These are phyloP conservation scores for Termitomyces sp. DNA, from an alignment of 768 basidiomycete species.

Conservation along the genomic window DNA sequence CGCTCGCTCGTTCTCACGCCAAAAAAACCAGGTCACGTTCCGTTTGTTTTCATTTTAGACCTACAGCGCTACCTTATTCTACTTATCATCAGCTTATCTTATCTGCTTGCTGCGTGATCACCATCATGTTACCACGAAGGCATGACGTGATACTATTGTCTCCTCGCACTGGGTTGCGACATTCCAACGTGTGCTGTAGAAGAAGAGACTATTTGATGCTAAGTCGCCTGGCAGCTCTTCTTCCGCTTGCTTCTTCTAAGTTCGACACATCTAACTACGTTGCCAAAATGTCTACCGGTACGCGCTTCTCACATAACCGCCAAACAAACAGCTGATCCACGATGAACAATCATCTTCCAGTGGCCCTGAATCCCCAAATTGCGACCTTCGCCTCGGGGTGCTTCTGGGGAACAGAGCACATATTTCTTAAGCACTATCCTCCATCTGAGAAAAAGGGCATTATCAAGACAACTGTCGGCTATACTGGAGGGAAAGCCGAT, in stretches of 20 bases:
- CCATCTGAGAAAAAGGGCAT: conserved; percentile 70
- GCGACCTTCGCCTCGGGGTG: conserved; percentile 60
- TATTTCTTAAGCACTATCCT: conserved; percentile 76
- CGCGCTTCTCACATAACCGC: background rate
- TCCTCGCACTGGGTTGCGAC: no score
- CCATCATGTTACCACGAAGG: background rate
- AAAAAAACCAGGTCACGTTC: no score
- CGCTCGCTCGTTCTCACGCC: no score
- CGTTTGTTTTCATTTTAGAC: no score
- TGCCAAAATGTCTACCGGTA: conserved; percentile 36
- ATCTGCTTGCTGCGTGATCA: no score
- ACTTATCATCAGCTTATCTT: no score
- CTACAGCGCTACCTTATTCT: no score
- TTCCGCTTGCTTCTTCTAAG: conserved; percentile 13
- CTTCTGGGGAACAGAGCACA: conserved; percentile 87
- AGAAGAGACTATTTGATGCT: conserved; percentile 16
- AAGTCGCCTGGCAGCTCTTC: conserved; percentile 20
- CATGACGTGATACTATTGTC: background rate
- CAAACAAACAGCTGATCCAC: background rate
- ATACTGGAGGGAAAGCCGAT: conserved; percentile 64
- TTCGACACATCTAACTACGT: conserved; percentile 35
- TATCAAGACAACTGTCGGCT: conserved; percentile 70
- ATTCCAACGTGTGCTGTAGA: background rate
- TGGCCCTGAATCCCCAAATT: conserved; percentile 23
- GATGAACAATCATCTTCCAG: background rate